Evolutionary conservation across 805 yeast genomes (phyloP), one percentile per base, ranked within the genome.

Genomic region (Yamadazyma insecticola): DNA sequence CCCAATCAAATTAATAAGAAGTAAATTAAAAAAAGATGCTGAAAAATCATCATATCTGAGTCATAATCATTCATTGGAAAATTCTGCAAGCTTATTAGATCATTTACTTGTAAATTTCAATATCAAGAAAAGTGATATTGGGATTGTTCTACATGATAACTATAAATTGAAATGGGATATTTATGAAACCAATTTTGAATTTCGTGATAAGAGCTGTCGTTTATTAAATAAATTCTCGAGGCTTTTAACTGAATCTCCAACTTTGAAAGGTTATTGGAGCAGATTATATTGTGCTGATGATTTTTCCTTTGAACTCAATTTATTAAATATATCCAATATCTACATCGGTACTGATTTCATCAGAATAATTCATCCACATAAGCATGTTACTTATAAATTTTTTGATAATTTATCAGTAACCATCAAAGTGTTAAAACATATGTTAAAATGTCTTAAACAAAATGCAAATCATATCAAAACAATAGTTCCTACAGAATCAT

Each of bases 201-300:
- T 39, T 5, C 24, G 25, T 13, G 20, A 43, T 4, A 26, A 29
- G 15, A 24, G 22, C 2, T 4, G 43, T 5, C 21, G 17, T 4
- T 12, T 60, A 2, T 27, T 29, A 5, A 41, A 47, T 19, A 43
- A 47, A 6, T 57, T 63, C 28, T 31, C 61, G 3, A 55, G 82
- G 29, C 32, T 70, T 4, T 60, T 76, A 36, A 72, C 72, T 1
- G 75, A 72, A 30, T 76, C 81, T 0, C 79, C 82, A 1, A 55
- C 67, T 0, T 39, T 60, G 2, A 53, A 60, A 2, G 62, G 57
- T 2, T 53, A 50, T 27, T 78, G 83, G 83, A 55, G 67, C 12
- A 54, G 81, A 29, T 43, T 78, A 21, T 22, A 67, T 3, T 57
- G 70, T 21, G 45, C 67, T 21, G 67, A 65, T 23, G 54, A 60